Percentiles rank a stretch among this genome's conserved stretches.
These are phyloP conservation scores for Metroxylon sagu DNA, from an alignment of 176 grass and related monocot species.

Conservation along the genomic window DNA sequence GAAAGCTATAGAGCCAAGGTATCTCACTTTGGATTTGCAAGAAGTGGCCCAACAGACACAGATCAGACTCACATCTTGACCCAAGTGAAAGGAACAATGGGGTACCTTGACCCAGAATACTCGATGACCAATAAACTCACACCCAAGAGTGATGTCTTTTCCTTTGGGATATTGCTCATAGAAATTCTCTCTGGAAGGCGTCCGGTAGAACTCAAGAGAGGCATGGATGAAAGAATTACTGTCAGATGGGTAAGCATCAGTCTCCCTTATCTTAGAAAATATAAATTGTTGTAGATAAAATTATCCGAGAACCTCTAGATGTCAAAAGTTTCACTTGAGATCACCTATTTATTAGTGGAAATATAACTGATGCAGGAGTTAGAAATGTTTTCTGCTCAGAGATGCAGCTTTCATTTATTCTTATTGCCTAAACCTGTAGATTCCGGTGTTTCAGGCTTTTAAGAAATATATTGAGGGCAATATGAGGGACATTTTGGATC, in stretches of 20 bases:
- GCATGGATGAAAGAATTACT: conserved; percentile 72
- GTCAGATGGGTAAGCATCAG: conserved; percentile 83
- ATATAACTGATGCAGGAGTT: too few relatives aligned
- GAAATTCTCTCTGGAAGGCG: conserved; percentile 86
- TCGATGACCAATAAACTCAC: conserved; percentile 87
- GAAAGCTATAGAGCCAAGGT: conserved; percentile 91
- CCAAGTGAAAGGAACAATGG: conserved; percentile 96
- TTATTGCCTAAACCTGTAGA: too few relatives aligned
- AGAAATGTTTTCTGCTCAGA: too few relatives aligned
- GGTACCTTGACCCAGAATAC: conserved; percentile 95
- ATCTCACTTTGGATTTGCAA: conserved; percentile 90
- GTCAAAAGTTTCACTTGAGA: too few relatives aligned
- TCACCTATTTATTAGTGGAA: too few relatives aligned
- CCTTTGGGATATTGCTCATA: conserved; percentile 90
- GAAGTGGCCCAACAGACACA: conserved; percentile 69
- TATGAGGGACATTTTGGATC: conserved; percentile 63
- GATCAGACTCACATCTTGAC: conserved; percentile 97
- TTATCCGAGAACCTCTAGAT: too few relatives aligned
- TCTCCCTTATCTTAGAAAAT: background rate
- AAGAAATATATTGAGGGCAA: conserved; percentile 37
- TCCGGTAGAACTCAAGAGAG: conserved; percentile 76
- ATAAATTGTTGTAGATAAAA: too few relatives aligned
- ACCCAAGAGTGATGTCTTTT: conserved; percentile 97
- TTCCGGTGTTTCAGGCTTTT: conserved; percentile 43
- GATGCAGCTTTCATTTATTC: too few relatives aligned